A percentile compares a stretch with the other conserved stretches of the same genome.
Conservation (phyloP, 2,329 filamentous ascomycete species). For the Westerdykella sp. region DNA sequence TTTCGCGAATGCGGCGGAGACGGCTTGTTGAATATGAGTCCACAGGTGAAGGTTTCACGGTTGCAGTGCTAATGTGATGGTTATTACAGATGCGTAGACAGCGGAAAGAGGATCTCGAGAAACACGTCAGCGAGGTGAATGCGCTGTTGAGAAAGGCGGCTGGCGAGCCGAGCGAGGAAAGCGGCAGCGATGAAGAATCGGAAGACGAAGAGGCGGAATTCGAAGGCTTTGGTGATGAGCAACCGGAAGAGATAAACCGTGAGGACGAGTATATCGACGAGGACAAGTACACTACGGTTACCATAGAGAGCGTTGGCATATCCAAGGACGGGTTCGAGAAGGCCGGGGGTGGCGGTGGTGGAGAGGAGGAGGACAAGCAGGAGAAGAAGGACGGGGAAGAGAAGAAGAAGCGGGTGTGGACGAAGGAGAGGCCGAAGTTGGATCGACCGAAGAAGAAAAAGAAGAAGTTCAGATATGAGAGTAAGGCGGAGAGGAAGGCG, state of each 20-base stretch:
- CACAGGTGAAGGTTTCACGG: neutral
- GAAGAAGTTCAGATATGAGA: conserved; percentile 89
- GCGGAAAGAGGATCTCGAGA: conserved; percentile 71
- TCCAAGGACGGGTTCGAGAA: conserved; percentile 66
- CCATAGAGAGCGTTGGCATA: conserved; percentile 79
- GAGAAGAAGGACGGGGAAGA: conserved; percentile 29
- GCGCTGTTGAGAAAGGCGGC: conserved; percentile 59
- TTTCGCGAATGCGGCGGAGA: too few relatives aligned
- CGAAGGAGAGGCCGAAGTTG: conserved; percentile 48
- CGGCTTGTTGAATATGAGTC: too few relatives aligned
- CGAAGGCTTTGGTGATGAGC: conserved; percentile 45
- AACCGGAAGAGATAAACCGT: conserved; percentile 59
- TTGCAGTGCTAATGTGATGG: neutral
- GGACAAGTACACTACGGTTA: conserved; percentile 91
- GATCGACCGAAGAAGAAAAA: conserved; percentile 67
- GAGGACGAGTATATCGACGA: conserved; percentile 96
- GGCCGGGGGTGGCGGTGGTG: conserved; percentile 33
- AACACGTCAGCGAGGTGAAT: conserved; percentile 73
- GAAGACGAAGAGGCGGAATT: conserved; percentile 40
- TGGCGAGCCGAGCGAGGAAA: conserved; percentile 30
- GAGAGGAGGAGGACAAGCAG: conserved; percentile 12
- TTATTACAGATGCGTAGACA: conserved; percentile 68
- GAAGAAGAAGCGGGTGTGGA: conserved; percentile 42
- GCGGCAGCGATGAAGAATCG: conserved; percentile 52
- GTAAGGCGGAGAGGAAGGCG: conserved; percentile 69